Conservation (phyloP, 495 filamentous ascomycete genomes). For the Podospora anserina region DNA sequence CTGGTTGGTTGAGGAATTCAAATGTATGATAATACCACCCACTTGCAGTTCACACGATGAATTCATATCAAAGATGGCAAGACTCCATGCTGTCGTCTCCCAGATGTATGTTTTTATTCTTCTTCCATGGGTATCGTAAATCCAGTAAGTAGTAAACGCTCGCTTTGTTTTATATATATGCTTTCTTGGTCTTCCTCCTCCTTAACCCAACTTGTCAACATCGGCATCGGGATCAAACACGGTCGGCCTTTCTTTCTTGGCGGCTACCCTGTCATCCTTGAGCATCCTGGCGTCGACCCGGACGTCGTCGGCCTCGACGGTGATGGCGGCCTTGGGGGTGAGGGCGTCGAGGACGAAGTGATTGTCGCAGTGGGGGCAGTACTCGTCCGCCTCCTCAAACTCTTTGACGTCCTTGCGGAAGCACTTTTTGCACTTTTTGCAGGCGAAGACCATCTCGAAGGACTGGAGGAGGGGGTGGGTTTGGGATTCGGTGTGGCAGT, state of each 20-base stretch:
- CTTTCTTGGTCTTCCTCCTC: background rate
- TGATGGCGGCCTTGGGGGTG: constrained; percentile 72
- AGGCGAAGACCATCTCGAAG: constrained; percentile 88
- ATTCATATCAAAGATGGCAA: no score
- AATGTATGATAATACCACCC: constrained; percentile 8
- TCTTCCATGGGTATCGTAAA: background rate
- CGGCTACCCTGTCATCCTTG: constrained; percentile 80
- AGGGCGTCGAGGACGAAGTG: constrained; percentile 90
- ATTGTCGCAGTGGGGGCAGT: constrained; percentile 99
- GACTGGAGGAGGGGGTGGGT: constrained; percentile 69
- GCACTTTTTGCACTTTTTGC: constrained; percentile 97
- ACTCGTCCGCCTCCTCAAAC: constrained; percentile 97
- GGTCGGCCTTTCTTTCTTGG: constrained; percentile 46
- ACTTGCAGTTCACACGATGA: no score
- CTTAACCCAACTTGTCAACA: constrained; percentile 70
- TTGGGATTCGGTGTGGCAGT: constrained; percentile 85
- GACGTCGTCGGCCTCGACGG: constrained; percentile 87
- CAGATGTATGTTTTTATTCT: background rate
- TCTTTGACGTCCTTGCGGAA: constrained; percentile 90
- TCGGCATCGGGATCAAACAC: constrained; percentile 72
- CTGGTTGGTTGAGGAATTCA: background rate
- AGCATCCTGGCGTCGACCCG: constrained; percentile 84
- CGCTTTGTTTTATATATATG: constrained; percentile 1
- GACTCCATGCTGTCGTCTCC: no score
- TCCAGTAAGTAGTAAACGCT: background rate